Conservation (phyloP, 441 rosid species). For the Eutrema salsugineum region DNA sequence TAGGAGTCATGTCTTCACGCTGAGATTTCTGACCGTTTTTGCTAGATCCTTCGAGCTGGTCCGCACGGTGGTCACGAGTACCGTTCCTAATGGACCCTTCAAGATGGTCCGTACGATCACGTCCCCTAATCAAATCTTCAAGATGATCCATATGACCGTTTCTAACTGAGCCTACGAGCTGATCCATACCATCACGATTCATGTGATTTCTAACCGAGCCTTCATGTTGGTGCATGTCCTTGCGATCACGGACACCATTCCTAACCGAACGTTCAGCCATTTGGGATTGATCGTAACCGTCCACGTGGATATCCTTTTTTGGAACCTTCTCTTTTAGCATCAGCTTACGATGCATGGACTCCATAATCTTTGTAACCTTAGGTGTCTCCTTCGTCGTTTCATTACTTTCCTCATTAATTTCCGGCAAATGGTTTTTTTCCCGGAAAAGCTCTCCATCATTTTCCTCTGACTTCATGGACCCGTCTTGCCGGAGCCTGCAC, state of each 20-base stretch:
- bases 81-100: slow-evolving; percentile 1
- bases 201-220: slow-evolving; percentile 6
- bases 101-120: background rate
- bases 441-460: slow-evolving; percentile 1
- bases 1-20: background rate
- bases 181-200: background rate
- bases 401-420: background rate
- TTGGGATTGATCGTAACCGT: background rate
- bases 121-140: slow-evolving; percentile 24
- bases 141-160: slow-evolving; percentile 20
- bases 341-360: slow-evolving; percentile 31
- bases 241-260: slow-evolving; percentile 4
- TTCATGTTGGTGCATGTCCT: slow-evolving; percentile 12
- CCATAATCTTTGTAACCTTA: slow-evolving; percentile 23
- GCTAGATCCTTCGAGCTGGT: slow-evolving; percentile 13
- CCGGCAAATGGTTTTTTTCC: background rate
- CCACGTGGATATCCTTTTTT: background rate
- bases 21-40: background rate
- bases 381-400: slow-evolving; percentile 2
- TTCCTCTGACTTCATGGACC: slow-evolving; percentile 20
- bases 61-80: background rate
- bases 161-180: slow-evolving; percentile 11
- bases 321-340: slow-evolving; percentile 18
- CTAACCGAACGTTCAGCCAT: slow-evolving; percentile 10
- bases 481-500: slow-evolving; percentile 23